A percentile compares a stretch with the other conserved stretches of the same genome.
Evolutionary conservation across 2,329 filamentous ascomycete species (phyloP).

Genomic region (Cryphonectria radicalis): DNA sequence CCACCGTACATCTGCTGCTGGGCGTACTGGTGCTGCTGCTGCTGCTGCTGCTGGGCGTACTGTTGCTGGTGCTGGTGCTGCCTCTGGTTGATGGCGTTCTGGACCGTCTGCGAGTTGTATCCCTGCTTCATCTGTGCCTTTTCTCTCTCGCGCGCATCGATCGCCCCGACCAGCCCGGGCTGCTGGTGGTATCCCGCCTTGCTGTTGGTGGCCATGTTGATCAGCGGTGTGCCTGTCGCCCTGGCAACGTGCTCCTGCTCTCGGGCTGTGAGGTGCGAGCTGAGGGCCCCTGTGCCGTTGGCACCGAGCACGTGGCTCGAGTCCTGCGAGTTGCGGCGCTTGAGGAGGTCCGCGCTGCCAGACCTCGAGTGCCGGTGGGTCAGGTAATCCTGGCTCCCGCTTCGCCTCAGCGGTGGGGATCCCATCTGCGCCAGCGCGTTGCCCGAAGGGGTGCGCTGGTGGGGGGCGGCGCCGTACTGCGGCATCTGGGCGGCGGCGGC

Average conservation of each 20-base stretch:
- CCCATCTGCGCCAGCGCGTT: slow-evolving; percentile 48
- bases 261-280: slow-evolving; percentile 73
- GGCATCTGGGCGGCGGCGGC: slow-evolving; percentile 59
- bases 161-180: slow-evolving; percentile 76
- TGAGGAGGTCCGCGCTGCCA: slow-evolving; percentile 52
- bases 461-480: slow-evolving; percentile 58
- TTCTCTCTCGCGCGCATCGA: slow-evolving; percentile 79
- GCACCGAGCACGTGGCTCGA: slow-evolving; percentile 57
- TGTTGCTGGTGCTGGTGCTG: slow-evolving; percentile 50
- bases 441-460: slow-evolving; percentile 63
- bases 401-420: slow-evolving; percentile 48
- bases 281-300: slow-evolving; percentile 44
- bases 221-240: slow-evolving; percentile 76
- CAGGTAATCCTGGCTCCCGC: slow-evolving; percentile 47
- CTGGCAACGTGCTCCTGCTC: slow-evolving; percentile 90
- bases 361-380: slow-evolving; percentile 47
- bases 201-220: slow-evolving; percentile 64
- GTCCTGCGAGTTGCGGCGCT: slow-evolving; percentile 63
- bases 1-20: slow-evolving; percentile 36
- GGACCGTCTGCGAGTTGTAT: slow-evolving; percentile 70
- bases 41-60: slow-evolving; percentile 39
- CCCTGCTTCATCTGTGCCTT: slow-evolving; percentile 72
- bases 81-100: slow-evolving; percentile 72
- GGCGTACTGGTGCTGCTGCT: slow-evolving; percentile 39
- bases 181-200: slow-evolving; percentile 51